Conservation (phyloP, 345 rosid genomes). For the Eucalyptus fibrosa region DNA sequence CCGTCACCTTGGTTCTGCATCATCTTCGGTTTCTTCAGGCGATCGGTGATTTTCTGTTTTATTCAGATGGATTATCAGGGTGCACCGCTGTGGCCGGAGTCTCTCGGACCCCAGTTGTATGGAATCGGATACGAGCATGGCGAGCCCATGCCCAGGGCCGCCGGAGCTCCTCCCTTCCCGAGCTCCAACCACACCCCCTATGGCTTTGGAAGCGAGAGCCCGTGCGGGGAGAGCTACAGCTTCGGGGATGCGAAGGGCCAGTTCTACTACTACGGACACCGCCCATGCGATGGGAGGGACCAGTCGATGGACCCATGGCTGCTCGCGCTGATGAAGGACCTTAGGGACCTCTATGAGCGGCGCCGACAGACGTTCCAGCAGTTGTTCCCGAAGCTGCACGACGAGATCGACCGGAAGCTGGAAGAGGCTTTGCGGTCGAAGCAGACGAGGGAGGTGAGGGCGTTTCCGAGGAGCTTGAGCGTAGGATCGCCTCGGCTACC, state of each 20-base stretch:
- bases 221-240: background rate
- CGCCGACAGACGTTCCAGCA: slow-evolving; percentile 8
- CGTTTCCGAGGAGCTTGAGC: background rate
- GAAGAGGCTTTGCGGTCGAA: background rate
- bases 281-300: background rate
- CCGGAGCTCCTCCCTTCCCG: background rate
- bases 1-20: background rate
- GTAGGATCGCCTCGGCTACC: background rate
- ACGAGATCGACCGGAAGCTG: background rate
- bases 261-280: background rate
- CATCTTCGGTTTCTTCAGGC: background rate
- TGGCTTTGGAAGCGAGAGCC: background rate
- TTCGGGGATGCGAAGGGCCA: background rate
- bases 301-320: slow-evolving; percentile 7
- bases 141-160: too few species aligned
- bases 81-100: background rate
- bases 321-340: slow-evolving; percentile 3
- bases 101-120: background rate
- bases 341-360: slow-evolving; percentile 6
- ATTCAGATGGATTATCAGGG: background rate
- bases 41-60: background rate
- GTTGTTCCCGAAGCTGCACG: slow-evolving; percentile 2
- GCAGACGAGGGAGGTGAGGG: background rate
- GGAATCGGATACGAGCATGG: accelerated
- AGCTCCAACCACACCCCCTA: background rate